These are phyloP conservation scores for Kockovaella imperatae DNA, from an alignment of 768 basidiomycete genomes.

Conservation along the genomic window DNA sequence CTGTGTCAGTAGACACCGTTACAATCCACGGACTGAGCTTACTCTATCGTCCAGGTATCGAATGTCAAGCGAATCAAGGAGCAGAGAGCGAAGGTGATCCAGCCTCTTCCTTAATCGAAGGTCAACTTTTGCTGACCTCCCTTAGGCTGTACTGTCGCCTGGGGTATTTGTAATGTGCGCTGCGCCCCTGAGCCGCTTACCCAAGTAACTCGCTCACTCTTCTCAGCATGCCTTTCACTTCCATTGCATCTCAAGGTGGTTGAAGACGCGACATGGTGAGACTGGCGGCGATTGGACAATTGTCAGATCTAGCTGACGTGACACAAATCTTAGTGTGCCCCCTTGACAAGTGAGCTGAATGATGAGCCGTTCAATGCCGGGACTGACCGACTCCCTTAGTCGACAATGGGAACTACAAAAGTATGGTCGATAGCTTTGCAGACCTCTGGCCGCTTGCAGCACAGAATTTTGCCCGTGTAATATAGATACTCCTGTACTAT, in stretches of 20 bases:
- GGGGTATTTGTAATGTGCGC: slow-evolving; percentile 93
- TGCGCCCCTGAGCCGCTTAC: slow-evolving; percentile 28
- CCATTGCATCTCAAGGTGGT: slow-evolving; percentile 98
- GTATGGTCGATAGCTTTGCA: slow-evolving; percentile 36
- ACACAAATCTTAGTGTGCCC: slow-evolving; percentile 40
- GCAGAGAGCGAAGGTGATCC: slow-evolving; percentile 71
- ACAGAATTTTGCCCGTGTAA: slow-evolving; percentile 5
- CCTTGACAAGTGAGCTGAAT: slow-evolving; percentile 40
- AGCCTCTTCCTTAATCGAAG: background rate
- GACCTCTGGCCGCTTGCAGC: background rate
- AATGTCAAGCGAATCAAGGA: slow-evolving; percentile 98
- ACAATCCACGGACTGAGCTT: background rate
- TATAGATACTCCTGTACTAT: slow-evolving; percentile 4
- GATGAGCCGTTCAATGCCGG: background rate
- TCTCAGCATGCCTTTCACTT: slow-evolving; percentile 92
- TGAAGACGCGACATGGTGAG: slow-evolving; percentile 64
- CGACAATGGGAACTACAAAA: slow-evolving; percentile 46
- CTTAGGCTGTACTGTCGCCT: slow-evolving; percentile 66
- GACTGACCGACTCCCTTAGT: slow-evolving; percentile 23
- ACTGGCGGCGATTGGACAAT: background rate
- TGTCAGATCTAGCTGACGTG: background rate
- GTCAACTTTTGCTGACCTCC: slow-evolving; percentile 1
- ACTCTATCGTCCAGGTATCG: slow-evolving; percentile 65
- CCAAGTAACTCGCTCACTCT: background rate
- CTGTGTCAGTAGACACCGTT: slow-evolving; percentile 61